Evolutionary conservation across 805 yeast species (phyloP).

Genomic region (Yarrowia sp.): DNA sequence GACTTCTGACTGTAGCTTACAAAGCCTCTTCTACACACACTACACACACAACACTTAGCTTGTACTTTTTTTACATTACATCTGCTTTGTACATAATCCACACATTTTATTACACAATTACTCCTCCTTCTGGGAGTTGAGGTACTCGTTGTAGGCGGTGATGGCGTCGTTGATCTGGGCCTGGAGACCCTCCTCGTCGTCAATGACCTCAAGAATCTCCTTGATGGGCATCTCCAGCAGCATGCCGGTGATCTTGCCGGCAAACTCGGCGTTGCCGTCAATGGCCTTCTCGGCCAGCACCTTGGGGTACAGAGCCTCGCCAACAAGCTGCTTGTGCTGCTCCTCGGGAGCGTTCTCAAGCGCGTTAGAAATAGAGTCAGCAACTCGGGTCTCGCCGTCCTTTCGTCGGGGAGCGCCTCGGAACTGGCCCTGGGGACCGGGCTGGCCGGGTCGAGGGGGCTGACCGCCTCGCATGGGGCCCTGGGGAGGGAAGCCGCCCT

Average conservation of each 20-base stretch:
- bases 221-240: constrained; percentile 90
- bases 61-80: no score
- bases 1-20: no score
- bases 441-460: constrained; percentile 34
- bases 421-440: constrained; percentile 27
- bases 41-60: no score
- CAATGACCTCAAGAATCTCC: constrained; percentile 84
- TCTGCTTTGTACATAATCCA: constrained; percentile 1
- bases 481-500: constrained; percentile 37
- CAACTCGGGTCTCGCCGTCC: constrained; percentile 29
- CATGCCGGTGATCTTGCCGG: constrained; percentile 99
- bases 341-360: constrained; percentile 71
- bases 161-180: constrained; percentile 92
- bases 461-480: constrained; percentile 37
- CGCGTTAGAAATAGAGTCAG: constrained; percentile 57
- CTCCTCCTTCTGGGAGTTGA: constrained; percentile 27
- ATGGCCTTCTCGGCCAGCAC: constrained; percentile 83
- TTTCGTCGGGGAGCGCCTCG: constrained; percentile 29
- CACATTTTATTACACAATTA: constrained; percentile 25
- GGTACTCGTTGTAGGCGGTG: constrained; percentile 89
- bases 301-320: constrained; percentile 95
- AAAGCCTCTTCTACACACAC: no score
- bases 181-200: constrained; percentile 85
- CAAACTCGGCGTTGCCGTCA: constrained; percentile 74
- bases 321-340: constrained; percentile 95